Evolutionary conservation across 345 rosid species (phyloP).

Genomic region (Triadica sebifera): DNA sequence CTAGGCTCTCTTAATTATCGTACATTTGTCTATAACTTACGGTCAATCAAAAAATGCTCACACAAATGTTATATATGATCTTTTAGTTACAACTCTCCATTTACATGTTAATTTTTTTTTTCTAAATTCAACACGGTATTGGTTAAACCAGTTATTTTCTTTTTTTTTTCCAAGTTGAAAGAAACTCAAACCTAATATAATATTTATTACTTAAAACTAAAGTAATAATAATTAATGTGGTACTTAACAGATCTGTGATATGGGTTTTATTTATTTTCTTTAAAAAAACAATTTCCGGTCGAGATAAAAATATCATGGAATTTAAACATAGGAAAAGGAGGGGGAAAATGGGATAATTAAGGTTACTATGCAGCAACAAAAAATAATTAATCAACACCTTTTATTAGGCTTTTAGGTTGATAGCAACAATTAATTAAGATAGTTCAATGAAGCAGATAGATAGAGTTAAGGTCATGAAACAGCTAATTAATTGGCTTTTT

Average conservation of each 20-base stretch:
- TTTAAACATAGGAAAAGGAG: too few relatives aligned
- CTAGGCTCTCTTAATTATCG: too few relatives aligned
- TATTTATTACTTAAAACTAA: background rate
- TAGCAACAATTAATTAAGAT: background rate
- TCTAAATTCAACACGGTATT: conserved; percentile 28
- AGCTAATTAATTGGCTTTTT: conserved; percentile 30
- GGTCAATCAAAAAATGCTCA: too few relatives aligned
- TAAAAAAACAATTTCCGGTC: too few relatives aligned
- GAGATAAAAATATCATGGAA: too few relatives aligned
- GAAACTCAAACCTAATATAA: background rate
- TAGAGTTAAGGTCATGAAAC: conserved; percentile 3
- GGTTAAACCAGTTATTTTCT: conserved; percentile 15
- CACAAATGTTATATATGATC: too few relatives aligned
- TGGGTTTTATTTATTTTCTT: too few relatives aligned
- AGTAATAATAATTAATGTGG: background rate
- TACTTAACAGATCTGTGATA: background rate
- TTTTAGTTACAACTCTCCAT: background rate
- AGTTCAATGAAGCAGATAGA: background rate
- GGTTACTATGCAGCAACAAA: background rate
- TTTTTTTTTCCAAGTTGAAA: background rate
- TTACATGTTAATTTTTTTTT: background rate
- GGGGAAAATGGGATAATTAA: too few relatives aligned
- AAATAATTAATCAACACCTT: background rate
- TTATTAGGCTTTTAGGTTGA: conserved; percentile 7
- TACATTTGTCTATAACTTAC: too few relatives aligned